These are phyloP conservation scores for Fagopyrum homotropicum DNA, from an alignment of 148 eudicot genomes.

Conservation along the genomic window DNA sequence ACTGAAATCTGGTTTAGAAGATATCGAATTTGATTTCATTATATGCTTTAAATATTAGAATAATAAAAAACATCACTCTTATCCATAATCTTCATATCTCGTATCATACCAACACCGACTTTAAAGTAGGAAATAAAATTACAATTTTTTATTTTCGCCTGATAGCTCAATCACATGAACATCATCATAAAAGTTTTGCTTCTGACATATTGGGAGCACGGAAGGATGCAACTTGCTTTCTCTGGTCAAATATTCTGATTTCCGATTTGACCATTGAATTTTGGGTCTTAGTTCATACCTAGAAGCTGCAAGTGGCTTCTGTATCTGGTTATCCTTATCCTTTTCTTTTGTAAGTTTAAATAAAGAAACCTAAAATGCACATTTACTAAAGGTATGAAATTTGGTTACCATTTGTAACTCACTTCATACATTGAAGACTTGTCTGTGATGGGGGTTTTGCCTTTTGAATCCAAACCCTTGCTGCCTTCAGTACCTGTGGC, in stretches of 20 bases:
- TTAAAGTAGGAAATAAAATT: too few species aligned
- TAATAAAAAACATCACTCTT: too few species aligned
- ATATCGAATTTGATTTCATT: too few species aligned
- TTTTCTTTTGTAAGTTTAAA: background rate
- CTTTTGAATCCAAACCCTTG: background rate
- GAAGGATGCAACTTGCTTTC: background rate
- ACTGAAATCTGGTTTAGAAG: too few species aligned
- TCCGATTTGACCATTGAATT: slow-evolving; percentile 3
- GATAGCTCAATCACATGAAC: too few species aligned
- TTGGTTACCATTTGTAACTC: slow-evolving; percentile 1
- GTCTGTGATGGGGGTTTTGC: background rate
- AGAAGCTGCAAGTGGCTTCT: background rate
- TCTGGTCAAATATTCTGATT: slow-evolving; percentile 2
- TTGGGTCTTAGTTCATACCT: slow-evolving; percentile 1
- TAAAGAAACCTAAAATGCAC: background rate
- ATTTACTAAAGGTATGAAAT: background rate
- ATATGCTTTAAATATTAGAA: too few species aligned
- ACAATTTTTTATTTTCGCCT: too few species aligned
- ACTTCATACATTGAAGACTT: background rate
- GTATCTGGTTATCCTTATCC: background rate
- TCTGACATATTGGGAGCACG: slow-evolving; percentile 1
- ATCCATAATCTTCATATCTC: too few species aligned
- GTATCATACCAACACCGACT: too few species aligned
- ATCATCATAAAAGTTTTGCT: background rate
- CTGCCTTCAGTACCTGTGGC: background rate